phyloP scores from a whole-genome alignment of 78 protist genomes.

The slime mould (Dictyostelium discoideum) region dicty_2.7 NC_007088.5:1142001-1142500 shows the following conservation, averaged over 20 bases:
- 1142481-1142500: slow-evolving; percentile 35
- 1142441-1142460: not conserved
- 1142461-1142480: slow-evolving; percentile 33
- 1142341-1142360: no score
- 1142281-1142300: not conserved
- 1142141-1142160: not conserved
- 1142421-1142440: not conserved
- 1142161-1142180: not conserved
- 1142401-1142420: not conserved
- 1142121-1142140: not conserved
- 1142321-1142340: not conserved
- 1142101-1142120: not conserved
- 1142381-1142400: not conserved
- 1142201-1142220: not conserved
- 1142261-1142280: not conserved
- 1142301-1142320: not conserved
- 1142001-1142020: not conserved
- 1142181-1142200: not conserved
- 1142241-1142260: not conserved
- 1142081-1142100: not conserved
- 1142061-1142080: not conserved
- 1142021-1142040: no score
- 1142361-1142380: not conserved
- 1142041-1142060: no score
- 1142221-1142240: not conserved